phyloP scores from a whole-genome alignment of 1,284 basidiomycete species.

The Hymenochaete sp. region DNA sequence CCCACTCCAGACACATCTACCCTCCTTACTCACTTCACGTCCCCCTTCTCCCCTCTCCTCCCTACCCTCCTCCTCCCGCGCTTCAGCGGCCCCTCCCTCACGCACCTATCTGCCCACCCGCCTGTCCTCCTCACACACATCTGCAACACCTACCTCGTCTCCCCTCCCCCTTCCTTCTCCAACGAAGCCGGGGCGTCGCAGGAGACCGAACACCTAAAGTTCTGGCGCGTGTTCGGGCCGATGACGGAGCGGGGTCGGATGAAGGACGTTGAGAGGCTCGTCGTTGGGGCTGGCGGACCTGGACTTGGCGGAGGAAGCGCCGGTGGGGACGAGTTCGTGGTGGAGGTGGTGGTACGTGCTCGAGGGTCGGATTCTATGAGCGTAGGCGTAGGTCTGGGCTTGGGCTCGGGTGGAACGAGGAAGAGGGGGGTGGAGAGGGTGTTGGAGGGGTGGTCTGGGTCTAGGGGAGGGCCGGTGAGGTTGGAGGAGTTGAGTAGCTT shows the following conservation, averaged over 20 bases:
- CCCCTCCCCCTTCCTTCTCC: constrained; percentile 47
- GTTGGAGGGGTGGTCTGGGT: constrained; percentile 53
- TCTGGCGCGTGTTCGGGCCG: constrained; percentile 67
- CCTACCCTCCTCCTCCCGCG: constrained; percentile 46
- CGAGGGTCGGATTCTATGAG: constrained; percentile 15
- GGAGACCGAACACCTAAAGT: constrained; percentile 53
- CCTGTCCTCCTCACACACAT: constrained; percentile 55
- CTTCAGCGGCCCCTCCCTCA: constrained; percentile 56
- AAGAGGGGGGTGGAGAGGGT: constrained; percentile 49
- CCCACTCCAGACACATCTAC: constrained; percentile 44
- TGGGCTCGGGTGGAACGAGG: constrained; percentile 31
- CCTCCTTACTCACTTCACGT: constrained; percentile 55
- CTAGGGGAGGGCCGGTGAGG: constrained; percentile 31
- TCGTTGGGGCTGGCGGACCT: constrained; percentile 43
- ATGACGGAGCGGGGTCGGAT: constrained; percentile 43
- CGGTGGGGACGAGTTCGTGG: constrained; percentile 37
- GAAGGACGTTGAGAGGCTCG: constrained; percentile 50
- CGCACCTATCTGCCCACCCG: constrained; percentile 59
- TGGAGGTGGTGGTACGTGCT: constrained; percentile 54
- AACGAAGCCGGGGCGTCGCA: constrained; percentile 34
- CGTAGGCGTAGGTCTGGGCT: neutral
- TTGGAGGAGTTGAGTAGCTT: constrained; percentile 42
- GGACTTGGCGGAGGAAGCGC: constrained; percentile 35
- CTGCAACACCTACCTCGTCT: constrained; percentile 55
- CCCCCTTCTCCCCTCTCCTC: constrained; percentile 39